Evolutionary conservation across 805 yeast genomes (phyloP), one percentile per base, ranked within the genome.

Genomic region (Starmerella davenportii): DNA sequence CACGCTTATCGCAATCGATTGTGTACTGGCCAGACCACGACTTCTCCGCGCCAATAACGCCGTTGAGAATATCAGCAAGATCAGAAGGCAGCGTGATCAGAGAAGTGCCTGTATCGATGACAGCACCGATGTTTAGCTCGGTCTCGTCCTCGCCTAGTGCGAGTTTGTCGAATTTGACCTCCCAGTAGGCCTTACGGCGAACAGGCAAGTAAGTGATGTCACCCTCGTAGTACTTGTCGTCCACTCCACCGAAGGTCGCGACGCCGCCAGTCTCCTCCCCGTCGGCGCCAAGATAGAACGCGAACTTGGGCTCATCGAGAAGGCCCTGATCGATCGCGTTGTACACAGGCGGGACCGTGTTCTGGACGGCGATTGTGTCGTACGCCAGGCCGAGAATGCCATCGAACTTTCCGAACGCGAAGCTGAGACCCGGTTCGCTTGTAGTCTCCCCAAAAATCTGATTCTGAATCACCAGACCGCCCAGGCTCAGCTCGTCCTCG

Each of bases 171-270:
- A 90, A 78, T 51, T 77, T 72, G 43, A 90, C 98, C 69, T 90
- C 98, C 98, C 98, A 90, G 72, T 90, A 90, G 25, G 96, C 98
- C 75, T 85, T 84, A 71, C 98, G 81, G 69, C 98, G 82, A 45
- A 90, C 92, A 43, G 98, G 98, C 62, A 90, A 71, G 84, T 93
- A 84, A 38, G 87, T 79, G 54, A 90, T 70, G 50, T 87, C 73
- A 49, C 98, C 98, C 36, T 65, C 62, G 61, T 65, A 82, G 57
- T 74, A 71, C 45, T 75, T 58, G 51, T 74, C 69, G 56, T 87
- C 95, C 49, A 76, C 66, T 51, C 98, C 98, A 59, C 98, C 98
- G 56, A 90, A 81, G 24, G 95, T 81, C 49, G 90, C 94, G 50
- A 77, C 72, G 53, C 98, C 96, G 37, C 94, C 95, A 41, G 69